A percentile compares a stretch with the other conserved stretches of the same genome.
Evolutionary conservation across 1,284 basidiomycete genomes (phyloP).

Genomic region (Cystobasidium slooffiae): DNA sequence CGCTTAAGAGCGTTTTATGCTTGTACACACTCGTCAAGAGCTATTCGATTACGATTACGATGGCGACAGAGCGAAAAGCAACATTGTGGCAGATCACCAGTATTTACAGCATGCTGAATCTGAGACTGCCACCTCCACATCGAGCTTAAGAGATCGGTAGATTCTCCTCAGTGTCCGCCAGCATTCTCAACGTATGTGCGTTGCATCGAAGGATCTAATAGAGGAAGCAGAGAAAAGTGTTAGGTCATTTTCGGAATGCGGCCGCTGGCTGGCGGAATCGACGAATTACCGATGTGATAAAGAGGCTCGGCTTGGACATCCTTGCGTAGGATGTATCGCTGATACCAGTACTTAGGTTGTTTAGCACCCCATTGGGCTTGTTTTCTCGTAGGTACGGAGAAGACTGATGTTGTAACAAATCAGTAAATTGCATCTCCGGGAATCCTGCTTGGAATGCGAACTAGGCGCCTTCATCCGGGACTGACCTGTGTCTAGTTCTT

Average conservation of each 20-base stretch:
- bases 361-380: constrained; percentile 35
- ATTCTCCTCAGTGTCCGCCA: constrained; percentile 32
- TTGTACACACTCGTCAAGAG: no score
- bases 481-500: constrained; percentile 64
- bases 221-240: not conserved
- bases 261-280: not conserved
- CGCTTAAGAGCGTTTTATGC: no score
- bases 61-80: no score
- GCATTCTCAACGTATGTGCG: constrained; percentile 38
- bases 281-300: constrained; percentile 22
- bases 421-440: not conserved
- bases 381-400: constrained; percentile 39
- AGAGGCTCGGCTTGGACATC: constrained; percentile 34
- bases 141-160: no score
- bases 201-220: constrained; percentile 32
- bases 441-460: not conserved
- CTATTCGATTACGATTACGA: no score
- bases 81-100: no score
- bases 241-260: not conserved
- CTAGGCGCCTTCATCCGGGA: not conserved
- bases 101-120: no score
- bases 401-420: constrained; percentile 8
- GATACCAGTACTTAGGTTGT: constrained; percentile 32
- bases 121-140: no score
- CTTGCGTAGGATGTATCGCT: constrained; percentile 38